A percentile compares a stretch with the other conserved stretches of the same genome.
These are phyloP conservation scores for Botryosphaeria dothidea DNA, from an alignment of 2,329 filamentous ascomycete species.

Conservation along the genomic window DNA sequence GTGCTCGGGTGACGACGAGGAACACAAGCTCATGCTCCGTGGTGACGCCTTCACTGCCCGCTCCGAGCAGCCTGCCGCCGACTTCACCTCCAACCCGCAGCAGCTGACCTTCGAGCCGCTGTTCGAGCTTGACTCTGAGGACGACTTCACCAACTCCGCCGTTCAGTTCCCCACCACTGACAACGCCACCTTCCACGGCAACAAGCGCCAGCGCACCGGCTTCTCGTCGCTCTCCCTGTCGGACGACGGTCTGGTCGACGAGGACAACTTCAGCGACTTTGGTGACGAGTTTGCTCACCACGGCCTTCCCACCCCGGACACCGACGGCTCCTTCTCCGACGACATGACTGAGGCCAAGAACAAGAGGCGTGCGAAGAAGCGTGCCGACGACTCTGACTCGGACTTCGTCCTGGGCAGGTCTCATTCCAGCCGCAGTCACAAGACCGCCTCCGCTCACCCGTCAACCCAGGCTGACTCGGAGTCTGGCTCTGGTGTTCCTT, in stretches of 20 bases:
- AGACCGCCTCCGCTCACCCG: constrained; percentile 35
- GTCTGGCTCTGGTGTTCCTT: constrained; percentile 49
- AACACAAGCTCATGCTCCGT: constrained; percentile 55
- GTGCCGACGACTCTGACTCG: constrained; percentile 36
- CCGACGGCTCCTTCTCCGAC: constrained; percentile 44
- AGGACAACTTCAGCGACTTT: constrained; percentile 74
- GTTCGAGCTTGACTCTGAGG: constrained; percentile 87
- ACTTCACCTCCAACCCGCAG: constrained; percentile 53
- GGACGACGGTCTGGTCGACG: constrained; percentile 75
- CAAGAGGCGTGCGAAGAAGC: constrained; percentile 30
- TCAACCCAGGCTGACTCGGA: constrained; percentile 29
- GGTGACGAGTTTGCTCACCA: constrained; percentile 67
- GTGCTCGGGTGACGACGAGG: constrained; percentile 64
- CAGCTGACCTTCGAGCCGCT: constrained; percentile 81
- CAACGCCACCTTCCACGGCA: constrained; percentile 61
- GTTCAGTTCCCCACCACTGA: constrained; percentile 66
- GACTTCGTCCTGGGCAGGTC: constrained; percentile 36
- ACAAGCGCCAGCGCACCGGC: constrained; percentile 73
- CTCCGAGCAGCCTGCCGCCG: constrained; percentile 35
- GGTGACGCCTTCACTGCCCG: constrained; percentile 39
- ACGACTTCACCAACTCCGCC: constrained; percentile 77
- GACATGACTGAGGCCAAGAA: constrained; percentile 29
- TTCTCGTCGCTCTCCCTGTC: constrained; percentile 62
- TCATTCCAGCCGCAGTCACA: constrained; percentile 31
- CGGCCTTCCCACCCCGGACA: constrained; percentile 64